Percentiles rank a stretch among this genome's conserved stretches.
These are phyloP conservation scores for Phylloporus sp. DNA, from an alignment of 1,284 basidiomycete genomes.

Conservation along the genomic window DNA sequence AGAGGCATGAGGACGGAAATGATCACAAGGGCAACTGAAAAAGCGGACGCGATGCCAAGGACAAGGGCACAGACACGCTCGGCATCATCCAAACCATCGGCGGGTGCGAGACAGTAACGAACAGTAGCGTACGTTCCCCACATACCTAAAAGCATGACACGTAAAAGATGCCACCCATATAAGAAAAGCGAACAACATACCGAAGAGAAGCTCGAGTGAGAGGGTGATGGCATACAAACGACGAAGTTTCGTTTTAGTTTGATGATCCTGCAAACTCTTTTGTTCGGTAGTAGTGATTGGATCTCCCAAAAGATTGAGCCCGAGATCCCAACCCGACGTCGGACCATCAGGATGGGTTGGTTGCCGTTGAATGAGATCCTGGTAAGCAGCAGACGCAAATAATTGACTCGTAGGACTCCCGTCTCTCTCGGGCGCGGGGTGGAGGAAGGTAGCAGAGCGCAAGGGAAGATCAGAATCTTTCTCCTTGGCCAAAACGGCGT, in stretches of 20 bases:
- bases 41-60: slow-evolving; percentile 62
- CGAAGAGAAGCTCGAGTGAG: slow-evolving; percentile 50
- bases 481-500: slow-evolving; percentile 52
- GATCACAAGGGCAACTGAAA: slow-evolving; percentile 59
- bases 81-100: slow-evolving; percentile 42
- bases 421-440: slow-evolving; percentile 52
- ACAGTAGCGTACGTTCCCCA: slow-evolving; percentile 65
- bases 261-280: slow-evolving; percentile 41
- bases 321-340: slow-evolving; percentile 39
- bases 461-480: slow-evolving; percentile 44
- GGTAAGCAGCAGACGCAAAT: slow-evolving; percentile 46
- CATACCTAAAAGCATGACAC: slow-evolving; percentile 39
- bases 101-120: slow-evolving; percentile 65
- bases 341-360: slow-evolving; percentile 45
- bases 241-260: slow-evolving; percentile 45
- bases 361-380: slow-evolving; percentile 51
- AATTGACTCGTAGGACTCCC: slow-evolving; percentile 49
- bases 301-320: slow-evolving; percentile 48
- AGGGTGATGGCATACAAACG: slow-evolving; percentile 44
- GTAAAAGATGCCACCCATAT: neutral
- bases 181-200: slow-evolving; percentile 39
- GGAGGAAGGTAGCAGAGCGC: slow-evolving; percentile 52
- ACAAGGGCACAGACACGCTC: slow-evolving; percentile 51
- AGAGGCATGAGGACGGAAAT: slow-evolving; percentile 46
- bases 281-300: slow-evolving; percentile 44